A percentile compares a stretch with the other conserved stretches of the same genome.
Conservation (phyloP, 108 stramenopile genomes). For the Skeletonema potamos region DNA sequence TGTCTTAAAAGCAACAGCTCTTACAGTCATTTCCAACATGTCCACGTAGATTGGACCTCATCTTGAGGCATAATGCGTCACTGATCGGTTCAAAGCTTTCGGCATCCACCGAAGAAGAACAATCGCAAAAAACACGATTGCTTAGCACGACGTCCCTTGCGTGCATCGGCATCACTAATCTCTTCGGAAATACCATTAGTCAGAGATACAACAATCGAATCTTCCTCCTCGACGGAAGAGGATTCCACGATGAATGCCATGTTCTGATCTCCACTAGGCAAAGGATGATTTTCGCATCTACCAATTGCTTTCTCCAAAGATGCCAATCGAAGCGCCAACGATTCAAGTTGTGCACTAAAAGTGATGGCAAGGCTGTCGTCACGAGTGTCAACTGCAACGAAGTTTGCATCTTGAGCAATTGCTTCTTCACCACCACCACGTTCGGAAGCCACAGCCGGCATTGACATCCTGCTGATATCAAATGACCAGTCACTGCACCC, state of each 20-base stretch:
- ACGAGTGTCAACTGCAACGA: background rate
- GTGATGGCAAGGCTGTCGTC: background rate
- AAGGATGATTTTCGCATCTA: too few relatives aligned
- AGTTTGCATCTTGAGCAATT: background rate
- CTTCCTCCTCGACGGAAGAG: background rate
- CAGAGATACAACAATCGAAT: background rate
- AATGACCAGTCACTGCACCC: background rate
- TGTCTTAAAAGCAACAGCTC: background rate
- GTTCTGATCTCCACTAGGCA: background rate
- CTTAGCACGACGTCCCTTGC: background rate
- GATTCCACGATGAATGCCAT: background rate
- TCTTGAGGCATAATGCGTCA: background rate
- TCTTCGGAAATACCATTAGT: background rate
- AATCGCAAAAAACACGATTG: background rate
- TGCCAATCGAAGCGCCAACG: background rate
- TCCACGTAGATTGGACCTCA: background rate
- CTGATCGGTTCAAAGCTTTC: background rate
- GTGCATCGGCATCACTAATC: background rate
- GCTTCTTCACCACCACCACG: background rate
- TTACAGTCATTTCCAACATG: background rate
- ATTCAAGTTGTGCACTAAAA: background rate
- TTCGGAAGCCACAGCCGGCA: background rate
- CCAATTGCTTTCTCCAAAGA: background rate
- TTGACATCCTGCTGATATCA: background rate
- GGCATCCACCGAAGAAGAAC: background rate